Base-by-base conservation (phyloP, 768 basidiomycete genomes). In the Suillus placidus region DNA sequence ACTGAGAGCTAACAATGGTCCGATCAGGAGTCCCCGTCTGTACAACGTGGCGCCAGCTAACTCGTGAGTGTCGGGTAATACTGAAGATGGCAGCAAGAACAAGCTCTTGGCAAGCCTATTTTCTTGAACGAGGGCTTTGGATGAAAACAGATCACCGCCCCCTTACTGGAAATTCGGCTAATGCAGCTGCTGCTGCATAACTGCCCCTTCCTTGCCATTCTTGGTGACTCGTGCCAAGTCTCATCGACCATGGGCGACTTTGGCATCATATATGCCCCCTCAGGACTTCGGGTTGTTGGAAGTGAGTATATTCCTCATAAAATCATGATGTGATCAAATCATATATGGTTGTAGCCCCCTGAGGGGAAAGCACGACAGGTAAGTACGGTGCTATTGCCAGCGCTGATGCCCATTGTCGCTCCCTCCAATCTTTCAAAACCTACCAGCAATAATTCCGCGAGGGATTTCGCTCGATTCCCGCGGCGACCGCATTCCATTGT, bases 31-130 rank as follows among this genome's bases (percentile, higher is more conserved):
- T 40, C 40, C 20, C 34, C 23, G 26, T 68, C 54, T 16, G 12
- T 37, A 34, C 51, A 60, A 30, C 51, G 52, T 54, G 52, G 52
- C 26, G 32, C 9, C 20, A 64, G 16, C 34, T 68, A 16, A 67
- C 64, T 47, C 60, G 68, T n/a, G 34, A 64, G 18, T 68, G 61
- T 23, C 34, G 47, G 5, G 35, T 38, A 34, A 38, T 68, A 30
- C 57, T 68, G 18, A 61, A 62, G 13, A 62, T 26, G 61, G 58
- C 43, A 70, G 35, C 65, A 70, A 55, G 57, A 61, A 32, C 35
- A 37, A 5, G 61, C 52, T 20, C 30, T 26, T 62, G 13, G 20
- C 51, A 63, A 8, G 23, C 56, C 47, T 23, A 4, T 47, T 47
- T 13, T 47, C n/a, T 52, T 7, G 7, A 30, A 30, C 26, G 26